These are phyloP conservation scores for Alternaria arborescens DNA, from an alignment of 2,329 filamentous ascomycete genomes.

Conservation along the genomic window DNA sequence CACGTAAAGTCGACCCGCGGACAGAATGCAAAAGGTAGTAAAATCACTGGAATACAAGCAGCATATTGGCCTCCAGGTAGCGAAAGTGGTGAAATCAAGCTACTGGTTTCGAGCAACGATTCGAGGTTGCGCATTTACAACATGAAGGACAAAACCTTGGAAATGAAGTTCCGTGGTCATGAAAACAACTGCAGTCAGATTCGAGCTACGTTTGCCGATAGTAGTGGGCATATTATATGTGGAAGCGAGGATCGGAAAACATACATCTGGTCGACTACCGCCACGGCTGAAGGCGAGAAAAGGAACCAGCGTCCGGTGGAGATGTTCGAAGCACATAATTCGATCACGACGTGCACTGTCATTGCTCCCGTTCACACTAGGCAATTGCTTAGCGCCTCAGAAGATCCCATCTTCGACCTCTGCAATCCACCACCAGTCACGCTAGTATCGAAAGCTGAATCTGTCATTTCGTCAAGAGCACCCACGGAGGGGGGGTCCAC, in stretches of 20 bases:
- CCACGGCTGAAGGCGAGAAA: slow-evolving; percentile 66
- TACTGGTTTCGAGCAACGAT: slow-evolving; percentile 94
- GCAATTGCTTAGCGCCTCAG: slow-evolving; percentile 78
- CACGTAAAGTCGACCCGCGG: slow-evolving; percentile 93
- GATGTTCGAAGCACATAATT: slow-evolving; percentile 87
- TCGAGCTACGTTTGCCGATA: slow-evolving; percentile 85
- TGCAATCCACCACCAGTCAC: slow-evolving; percentile 94
- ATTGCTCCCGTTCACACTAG: slow-evolving; percentile 83
- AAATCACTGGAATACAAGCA: slow-evolving; percentile 93
- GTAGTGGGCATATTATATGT: slow-evolving; percentile 85
- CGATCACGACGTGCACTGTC: slow-evolving; percentile 87
- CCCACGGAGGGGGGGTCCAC: slow-evolving; percentile 54
- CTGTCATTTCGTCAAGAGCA: slow-evolving; percentile 59
- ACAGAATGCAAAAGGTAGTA: slow-evolving; percentile 94
- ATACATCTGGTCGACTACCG: slow-evolving; percentile 86
- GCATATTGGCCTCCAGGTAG: slow-evolving; percentile 66
- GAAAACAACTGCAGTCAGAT: slow-evolving; percentile 93
- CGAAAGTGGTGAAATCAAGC: slow-evolving; percentile 73
- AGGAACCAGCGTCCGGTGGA: slow-evolving; percentile 85
- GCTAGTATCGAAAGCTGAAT: slow-evolving; percentile 77
- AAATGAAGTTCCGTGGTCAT: slow-evolving; percentile 90
- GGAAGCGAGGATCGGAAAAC: slow-evolving; percentile 91
- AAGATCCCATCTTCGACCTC: slow-evolving; percentile 93
- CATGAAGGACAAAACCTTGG: slow-evolving; percentile 81
- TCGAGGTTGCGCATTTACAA: slow-evolving; percentile 91